These are phyloP conservation scores for Apiosordaria backusii DNA, from an alignment of 495 filamentous ascomycete genomes.

Conservation along the genomic window DNA sequence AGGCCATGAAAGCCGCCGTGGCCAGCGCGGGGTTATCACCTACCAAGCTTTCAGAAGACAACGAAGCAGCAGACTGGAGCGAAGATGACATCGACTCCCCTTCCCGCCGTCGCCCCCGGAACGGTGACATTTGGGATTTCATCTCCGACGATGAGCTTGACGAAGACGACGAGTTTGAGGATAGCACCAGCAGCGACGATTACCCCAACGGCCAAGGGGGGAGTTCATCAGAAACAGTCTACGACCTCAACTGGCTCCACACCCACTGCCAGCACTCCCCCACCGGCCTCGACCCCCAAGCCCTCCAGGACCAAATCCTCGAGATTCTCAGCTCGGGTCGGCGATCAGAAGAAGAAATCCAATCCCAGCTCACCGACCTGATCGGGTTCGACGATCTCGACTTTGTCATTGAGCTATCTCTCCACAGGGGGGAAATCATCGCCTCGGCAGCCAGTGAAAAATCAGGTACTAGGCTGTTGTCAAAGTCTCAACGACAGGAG, in stretches of 20 bases:
- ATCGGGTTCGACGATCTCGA: slow-evolving; percentile 91
- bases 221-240: slow-evolving; percentile 20
- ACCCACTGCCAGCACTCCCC: slow-evolving; percentile 60
- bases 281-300: slow-evolving; percentile 54
- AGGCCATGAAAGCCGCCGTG: slow-evolving; percentile 47
- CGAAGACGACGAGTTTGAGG: slow-evolving; percentile 43
- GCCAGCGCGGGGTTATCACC: not conserved
- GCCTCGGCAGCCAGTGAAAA: slow-evolving; percentile 28
- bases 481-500: slow-evolving; percentile 70
- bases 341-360: slow-evolving; percentile 72
- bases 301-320: slow-evolving; percentile 68
- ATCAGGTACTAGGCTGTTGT: slow-evolving; percentile 56
- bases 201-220: not conserved
- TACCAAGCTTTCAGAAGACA: slow-evolving; percentile 19
- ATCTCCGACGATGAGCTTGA: slow-evolving; percentile 70
- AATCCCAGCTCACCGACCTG: slow-evolving; percentile 85
- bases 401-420: slow-evolving; percentile 77
- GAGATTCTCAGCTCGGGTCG: slow-evolving; percentile 67
- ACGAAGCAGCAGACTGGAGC: slow-evolving; percentile 5
- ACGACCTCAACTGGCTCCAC: slow-evolving; percentile 59
- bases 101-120: slow-evolving; percentile 58
- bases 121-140: slow-evolving; percentile 83
- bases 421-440: slow-evolving; percentile 63
- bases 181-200: slow-evolving; percentile 38
- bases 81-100: slow-evolving; percentile 15